Percentiles rank a stretch among this genome's conserved stretches.
Evolutionary conservation across 1,284 basidiomycete species (phyloP).

Genomic region (Ganoderma leucocontextum): DNA sequence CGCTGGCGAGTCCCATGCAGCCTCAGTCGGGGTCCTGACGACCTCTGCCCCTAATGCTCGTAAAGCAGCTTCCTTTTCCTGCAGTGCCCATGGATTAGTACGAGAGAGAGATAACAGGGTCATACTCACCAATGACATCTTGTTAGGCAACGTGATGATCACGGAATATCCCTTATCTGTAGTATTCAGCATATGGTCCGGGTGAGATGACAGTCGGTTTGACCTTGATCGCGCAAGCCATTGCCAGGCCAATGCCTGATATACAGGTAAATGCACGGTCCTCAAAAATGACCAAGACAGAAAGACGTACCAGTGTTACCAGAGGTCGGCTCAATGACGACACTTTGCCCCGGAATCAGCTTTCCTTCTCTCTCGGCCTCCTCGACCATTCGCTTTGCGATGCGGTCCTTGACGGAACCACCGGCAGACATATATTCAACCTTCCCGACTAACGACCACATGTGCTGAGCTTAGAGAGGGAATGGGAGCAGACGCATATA

Average conservation of each 20-base stretch:
- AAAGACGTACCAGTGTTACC: slow-evolving; percentile 87
- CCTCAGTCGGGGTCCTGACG: slow-evolving; percentile 92
- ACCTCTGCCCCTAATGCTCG: slow-evolving; percentile 94
- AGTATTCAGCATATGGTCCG: slow-evolving; percentile 73
- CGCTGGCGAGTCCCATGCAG: slow-evolving; percentile 85
- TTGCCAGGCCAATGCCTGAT: slow-evolving; percentile 88
- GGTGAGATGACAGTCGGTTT: slow-evolving; percentile 28
- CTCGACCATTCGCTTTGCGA: slow-evolving; percentile 97
- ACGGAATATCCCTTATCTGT: slow-evolving; percentile 87
- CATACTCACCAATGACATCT: slow-evolving; percentile 84
- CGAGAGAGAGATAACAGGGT: slow-evolving; percentile 1
- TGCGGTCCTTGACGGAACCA: slow-evolving; percentile 95
- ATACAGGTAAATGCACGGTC: not conserved
- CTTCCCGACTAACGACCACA: slow-evolving; percentile 74
- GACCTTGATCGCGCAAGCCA: slow-evolving; percentile 93
- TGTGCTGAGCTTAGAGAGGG: not conserved
- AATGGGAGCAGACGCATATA: slow-evolving; percentile 25
- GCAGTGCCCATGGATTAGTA: slow-evolving; percentile 10
- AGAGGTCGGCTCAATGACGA: slow-evolving; percentile 94
- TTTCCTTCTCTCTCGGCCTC: slow-evolving; percentile 89
- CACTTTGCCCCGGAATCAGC: slow-evolving; percentile 88
- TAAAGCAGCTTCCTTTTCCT: slow-evolving; percentile 95
- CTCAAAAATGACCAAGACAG: too few relatives aligned
- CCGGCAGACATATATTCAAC: slow-evolving; percentile 92
- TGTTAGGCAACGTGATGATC: slow-evolving; percentile 96